Evolutionary conservation across 805 yeast species (phyloP).

Genomic region (Metschnikowia peoriensis): DNA sequence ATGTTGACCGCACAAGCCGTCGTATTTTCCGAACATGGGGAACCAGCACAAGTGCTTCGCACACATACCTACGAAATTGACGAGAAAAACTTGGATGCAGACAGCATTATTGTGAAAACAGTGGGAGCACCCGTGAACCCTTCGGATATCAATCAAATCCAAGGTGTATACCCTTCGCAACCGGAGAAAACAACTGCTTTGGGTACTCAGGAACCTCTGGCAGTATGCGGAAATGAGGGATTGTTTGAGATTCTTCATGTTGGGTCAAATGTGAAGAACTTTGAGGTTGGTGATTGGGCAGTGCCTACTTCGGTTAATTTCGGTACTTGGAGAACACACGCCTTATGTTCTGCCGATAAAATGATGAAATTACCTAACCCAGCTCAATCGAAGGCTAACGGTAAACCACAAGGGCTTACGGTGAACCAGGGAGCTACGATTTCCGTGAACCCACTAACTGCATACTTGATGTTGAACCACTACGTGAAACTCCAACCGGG

Average conservation of each 20-base stretch:
- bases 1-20: conserved; percentile 63
- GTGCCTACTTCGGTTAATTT: conserved; percentile 73
- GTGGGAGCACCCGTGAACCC: conserved; percentile 45
- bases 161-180: conserved; percentile 46
- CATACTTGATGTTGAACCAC: conserved; percentile 80
- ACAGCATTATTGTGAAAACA: conserved; percentile 31
- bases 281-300: conserved; percentile 68
- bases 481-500: conserved; percentile 60
- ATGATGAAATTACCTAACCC: conserved; percentile 59
- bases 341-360: conserved; percentile 50
- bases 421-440: conserved; percentile 79
- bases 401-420: conserved; percentile 31
- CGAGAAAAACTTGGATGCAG: conserved; percentile 39
- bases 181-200: conserved; percentile 51
- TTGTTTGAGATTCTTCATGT: conserved; percentile 20
- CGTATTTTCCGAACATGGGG: conserved; percentile 67
- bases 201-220: conserved; percentile 45
- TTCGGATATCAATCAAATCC: conserved; percentile 45
- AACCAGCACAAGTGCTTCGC: conserved; percentile 53
- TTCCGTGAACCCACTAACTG: conserved; percentile 90
- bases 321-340: conserved; percentile 92
- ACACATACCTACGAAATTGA: conserved; percentile 53
- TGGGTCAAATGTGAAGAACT: conserved; percentile 16
- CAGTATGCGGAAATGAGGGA: conserved; percentile 23
- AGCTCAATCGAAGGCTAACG: conserved; percentile 42